These are phyloP conservation scores for Didymella keratinophila DNA, from an alignment of 2,329 filamentous ascomycete species.

Conservation along the genomic window DNA sequence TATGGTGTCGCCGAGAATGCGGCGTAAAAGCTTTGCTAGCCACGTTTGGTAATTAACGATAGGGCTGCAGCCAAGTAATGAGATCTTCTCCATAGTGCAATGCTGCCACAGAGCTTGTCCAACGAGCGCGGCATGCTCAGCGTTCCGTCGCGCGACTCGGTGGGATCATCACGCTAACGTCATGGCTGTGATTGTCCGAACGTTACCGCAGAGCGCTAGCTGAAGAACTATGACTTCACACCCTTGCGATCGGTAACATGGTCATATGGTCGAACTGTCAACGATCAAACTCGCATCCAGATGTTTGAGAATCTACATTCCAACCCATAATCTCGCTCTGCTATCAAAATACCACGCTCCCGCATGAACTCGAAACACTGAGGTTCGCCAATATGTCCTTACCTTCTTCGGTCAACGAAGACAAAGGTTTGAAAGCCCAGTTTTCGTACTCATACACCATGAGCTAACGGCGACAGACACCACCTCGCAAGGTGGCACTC, in stretches of 20 bases:
- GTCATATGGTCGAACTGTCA: not conserved
- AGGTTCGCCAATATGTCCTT: not conserved
- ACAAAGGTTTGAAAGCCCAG: not conserved
- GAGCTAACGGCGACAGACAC: not conserved
- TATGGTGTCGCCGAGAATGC: not conserved
- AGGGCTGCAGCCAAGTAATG: not conserved
- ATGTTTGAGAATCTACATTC: not conserved
- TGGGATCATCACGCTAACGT: not conserved
- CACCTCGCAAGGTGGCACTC: conserved; percentile 9
- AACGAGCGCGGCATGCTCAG: not conserved
- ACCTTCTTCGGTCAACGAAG: conserved; percentile 3
- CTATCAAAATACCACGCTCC: not conserved
- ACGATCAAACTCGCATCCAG: not conserved
- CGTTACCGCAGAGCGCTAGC: not conserved
- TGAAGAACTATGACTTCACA: not conserved
- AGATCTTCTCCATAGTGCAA: not conserved
- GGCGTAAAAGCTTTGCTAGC: not conserved
- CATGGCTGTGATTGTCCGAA: not conserved
- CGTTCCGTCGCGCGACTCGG: not conserved
- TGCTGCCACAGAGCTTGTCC: not conserved
- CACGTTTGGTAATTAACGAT: not conserved
- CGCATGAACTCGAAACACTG: not conserved
- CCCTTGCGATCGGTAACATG: not conserved
- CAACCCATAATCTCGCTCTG: not conserved
- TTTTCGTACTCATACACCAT: not conserved